These are phyloP conservation scores for Exophiala xenobiotica DNA, from an alignment of 2,329 filamentous ascomycete genomes.

Conservation along the genomic window DNA sequence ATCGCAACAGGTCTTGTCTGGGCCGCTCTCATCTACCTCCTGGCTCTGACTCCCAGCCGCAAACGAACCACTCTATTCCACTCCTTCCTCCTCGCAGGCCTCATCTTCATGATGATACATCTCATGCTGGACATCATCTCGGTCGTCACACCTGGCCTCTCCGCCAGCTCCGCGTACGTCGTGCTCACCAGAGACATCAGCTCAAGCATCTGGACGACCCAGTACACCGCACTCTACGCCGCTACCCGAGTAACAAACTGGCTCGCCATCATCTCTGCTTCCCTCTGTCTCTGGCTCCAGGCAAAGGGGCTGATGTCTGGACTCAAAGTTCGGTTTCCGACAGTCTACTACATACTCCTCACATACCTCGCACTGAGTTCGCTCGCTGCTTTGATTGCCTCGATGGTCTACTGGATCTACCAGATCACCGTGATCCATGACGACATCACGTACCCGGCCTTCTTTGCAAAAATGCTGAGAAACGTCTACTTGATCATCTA, in stretches of 20 bases:
- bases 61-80: conserved; percentile 26
- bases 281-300: conserved; percentile 24
- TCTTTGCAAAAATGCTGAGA: conserved; percentile 1
- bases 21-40: conserved; percentile 25
- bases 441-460: not conserved
- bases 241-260: conserved; percentile 12
- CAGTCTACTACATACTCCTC: conserved; percentile 15
- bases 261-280: conserved; percentile 19
- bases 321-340: conserved; percentile 9
- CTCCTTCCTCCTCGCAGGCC: conserved; percentile 17
- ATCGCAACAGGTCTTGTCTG: conserved; percentile 19
- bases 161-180: conserved; percentile 16
- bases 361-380: conserved; percentile 14
- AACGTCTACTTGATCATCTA: conserved; percentile 12
- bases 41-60: conserved; percentile 20
- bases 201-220: conserved; percentile 17
- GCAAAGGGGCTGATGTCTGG: conserved; percentile 22
- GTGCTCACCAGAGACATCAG: conserved; percentile 17
- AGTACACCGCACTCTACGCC: conserved; percentile 14
- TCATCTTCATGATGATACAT: conserved; percentile 20
- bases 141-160: conserved; percentile 16
- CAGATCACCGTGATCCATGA: conserved; percentile 9
- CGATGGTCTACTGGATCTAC: conserved; percentile 17
- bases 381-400: conserved; percentile 7
- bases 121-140: conserved; percentile 22